These are phyloP conservation scores for Coleophoma crateriformis DNA, from an alignment of 2,329 filamentous ascomycete genomes.

Conservation along the genomic window DNA sequence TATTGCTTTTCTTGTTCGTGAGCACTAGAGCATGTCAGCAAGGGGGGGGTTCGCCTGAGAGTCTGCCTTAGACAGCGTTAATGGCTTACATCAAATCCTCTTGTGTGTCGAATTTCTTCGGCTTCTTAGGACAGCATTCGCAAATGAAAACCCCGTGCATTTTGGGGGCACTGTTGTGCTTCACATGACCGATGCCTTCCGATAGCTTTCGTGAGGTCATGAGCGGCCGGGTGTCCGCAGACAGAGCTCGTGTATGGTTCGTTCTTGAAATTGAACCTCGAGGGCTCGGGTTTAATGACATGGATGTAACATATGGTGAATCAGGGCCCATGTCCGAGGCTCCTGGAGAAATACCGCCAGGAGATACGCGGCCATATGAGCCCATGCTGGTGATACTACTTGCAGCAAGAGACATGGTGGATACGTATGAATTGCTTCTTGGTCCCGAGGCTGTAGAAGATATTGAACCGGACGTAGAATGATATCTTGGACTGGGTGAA, in stretches of 20 bases:
- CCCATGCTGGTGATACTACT: constrained; percentile 63
- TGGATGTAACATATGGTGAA: constrained; percentile 45
- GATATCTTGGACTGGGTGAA: constrained; percentile 48
- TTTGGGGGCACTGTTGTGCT: constrained; percentile 43
- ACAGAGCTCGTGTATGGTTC: constrained; percentile 26
- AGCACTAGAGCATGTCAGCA: constrained; percentile 43
- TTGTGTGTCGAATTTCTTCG: constrained; percentile 84
- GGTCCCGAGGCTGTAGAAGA: constrained; percentile 61
- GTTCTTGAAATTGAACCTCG: constrained; percentile 27
- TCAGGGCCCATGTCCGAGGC: constrained; percentile 31
- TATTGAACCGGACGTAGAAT: constrained; percentile 52
- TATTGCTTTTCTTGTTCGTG: constrained; percentile 97
- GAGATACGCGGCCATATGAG: constrained; percentile 55
- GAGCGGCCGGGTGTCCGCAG: constrained; percentile 31
- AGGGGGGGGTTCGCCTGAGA: neutral
- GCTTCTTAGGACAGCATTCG: constrained; percentile 95
- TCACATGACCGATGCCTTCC: constrained; percentile 26
- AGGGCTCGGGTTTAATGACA: constrained; percentile 32
- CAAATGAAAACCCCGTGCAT: constrained; percentile 65
- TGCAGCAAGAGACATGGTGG: constrained; percentile 50
- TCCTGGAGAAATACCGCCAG: constrained; percentile 16
- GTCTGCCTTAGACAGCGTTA: neutral
- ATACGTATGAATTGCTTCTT: constrained; percentile 57
- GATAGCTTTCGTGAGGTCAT: constrained; percentile 41
- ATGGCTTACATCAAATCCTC: constrained; percentile 73